Evolutionary conservation across 768 basidiomycete genomes (phyloP).

Genomic region (Russula earlei): DNA sequence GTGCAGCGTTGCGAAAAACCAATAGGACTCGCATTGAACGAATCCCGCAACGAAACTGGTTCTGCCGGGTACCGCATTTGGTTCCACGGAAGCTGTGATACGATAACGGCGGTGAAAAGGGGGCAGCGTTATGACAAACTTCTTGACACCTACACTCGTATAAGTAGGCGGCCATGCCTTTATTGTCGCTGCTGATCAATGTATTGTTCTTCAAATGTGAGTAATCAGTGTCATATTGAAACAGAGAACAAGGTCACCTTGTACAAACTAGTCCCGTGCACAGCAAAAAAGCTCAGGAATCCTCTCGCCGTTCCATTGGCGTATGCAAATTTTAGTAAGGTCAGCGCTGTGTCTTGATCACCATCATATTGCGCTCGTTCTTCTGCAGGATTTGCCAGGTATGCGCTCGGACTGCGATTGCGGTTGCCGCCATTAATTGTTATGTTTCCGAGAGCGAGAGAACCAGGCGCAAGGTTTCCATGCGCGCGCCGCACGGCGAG

Average conservation of each 20-base stretch:
- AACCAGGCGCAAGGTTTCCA: slow-evolving; percentile 47
- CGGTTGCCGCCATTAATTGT: slow-evolving; percentile 59
- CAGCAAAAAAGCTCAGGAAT: slow-evolving; percentile 65
- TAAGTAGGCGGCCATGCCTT: slow-evolving; percentile 76
- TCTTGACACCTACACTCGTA: slow-evolving; percentile 48
- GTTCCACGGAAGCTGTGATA: slow-evolving; percentile 49
- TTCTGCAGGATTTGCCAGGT: slow-evolving; percentile 61
- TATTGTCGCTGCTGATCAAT: slow-evolving; percentile 73
- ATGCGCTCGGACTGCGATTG: slow-evolving; percentile 70
- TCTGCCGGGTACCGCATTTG: slow-evolving; percentile 56
- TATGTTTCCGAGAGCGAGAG: slow-evolving; percentile 55
- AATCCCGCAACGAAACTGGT: slow-evolving; percentile 67
- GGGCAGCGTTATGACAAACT: background rate
- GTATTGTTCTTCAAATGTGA: slow-evolving; percentile 55
- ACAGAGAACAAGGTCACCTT: slow-evolving; percentile 33
- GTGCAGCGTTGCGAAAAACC: slow-evolving; percentile 6
- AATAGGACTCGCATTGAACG: slow-evolving; percentile 46
- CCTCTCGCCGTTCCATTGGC: slow-evolving; percentile 47
- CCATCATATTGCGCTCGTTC: slow-evolving; percentile 59
- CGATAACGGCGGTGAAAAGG: background rate
- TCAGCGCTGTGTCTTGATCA: slow-evolving; percentile 70
- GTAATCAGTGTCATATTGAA: background rate
- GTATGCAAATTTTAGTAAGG: slow-evolving; percentile 58
- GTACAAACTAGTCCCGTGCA: slow-evolving; percentile 76
- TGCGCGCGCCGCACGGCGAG: slow-evolving; percentile 63